Percentiles rank a stretch among this genome's conserved stretches.
These are phyloP conservation scores for Smallanthus sonchifolius DNA, from an alignment of 129 eudicot species.

Conservation along the genomic window DNA sequence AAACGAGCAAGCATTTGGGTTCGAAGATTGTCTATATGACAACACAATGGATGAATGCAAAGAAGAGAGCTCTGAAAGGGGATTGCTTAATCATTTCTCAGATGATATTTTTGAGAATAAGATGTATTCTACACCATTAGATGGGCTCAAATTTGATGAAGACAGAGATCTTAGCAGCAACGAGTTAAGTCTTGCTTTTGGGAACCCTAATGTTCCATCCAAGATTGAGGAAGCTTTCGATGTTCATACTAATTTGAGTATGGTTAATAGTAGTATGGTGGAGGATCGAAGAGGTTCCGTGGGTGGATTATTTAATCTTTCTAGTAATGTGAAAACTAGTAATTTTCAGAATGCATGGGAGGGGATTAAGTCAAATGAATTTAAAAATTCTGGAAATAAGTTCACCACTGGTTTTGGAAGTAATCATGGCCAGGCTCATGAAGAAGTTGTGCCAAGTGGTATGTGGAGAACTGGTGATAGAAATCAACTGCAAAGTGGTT, in stretches of 20 bases:
- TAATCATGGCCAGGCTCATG: slow-evolving; percentile 35
- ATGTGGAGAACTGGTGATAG: slow-evolving; percentile 54
- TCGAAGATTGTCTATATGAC: slow-evolving; percentile 35
- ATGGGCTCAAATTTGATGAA: slow-evolving; percentile 45
- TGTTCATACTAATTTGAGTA: slow-evolving; percentile 43
- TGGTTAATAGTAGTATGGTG: slow-evolving; percentile 32
- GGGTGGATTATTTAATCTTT: slow-evolving; percentile 46
- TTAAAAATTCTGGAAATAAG: slow-evolving; percentile 40
- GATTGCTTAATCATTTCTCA: slow-evolving; percentile 43
- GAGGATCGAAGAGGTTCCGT: slow-evolving; percentile 39
- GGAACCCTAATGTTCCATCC: slow-evolving; percentile 34
- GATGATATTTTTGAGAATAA: slow-evolving; percentile 33
- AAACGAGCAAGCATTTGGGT: slow-evolving; percentile 32
- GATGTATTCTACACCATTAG: slow-evolving; percentile 37
- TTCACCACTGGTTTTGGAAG: slow-evolving; percentile 52
- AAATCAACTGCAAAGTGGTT: slow-evolving; percentile 45
- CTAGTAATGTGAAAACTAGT: slow-evolving; percentile 37
- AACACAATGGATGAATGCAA: slow-evolving; percentile 38
- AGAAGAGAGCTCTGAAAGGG: slow-evolving; percentile 37
- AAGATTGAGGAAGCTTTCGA: slow-evolving; percentile 40
- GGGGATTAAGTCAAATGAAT: slow-evolving; percentile 30
- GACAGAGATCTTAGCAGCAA: slow-evolving; percentile 38
- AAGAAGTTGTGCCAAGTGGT: slow-evolving; percentile 40
- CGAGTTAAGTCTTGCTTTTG: slow-evolving; percentile 67
- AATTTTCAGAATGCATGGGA: slow-evolving; percentile 43